Conservation (phyloP, 148 eudicot genomes). For the Vaccinium vitisidaea region DNA sequence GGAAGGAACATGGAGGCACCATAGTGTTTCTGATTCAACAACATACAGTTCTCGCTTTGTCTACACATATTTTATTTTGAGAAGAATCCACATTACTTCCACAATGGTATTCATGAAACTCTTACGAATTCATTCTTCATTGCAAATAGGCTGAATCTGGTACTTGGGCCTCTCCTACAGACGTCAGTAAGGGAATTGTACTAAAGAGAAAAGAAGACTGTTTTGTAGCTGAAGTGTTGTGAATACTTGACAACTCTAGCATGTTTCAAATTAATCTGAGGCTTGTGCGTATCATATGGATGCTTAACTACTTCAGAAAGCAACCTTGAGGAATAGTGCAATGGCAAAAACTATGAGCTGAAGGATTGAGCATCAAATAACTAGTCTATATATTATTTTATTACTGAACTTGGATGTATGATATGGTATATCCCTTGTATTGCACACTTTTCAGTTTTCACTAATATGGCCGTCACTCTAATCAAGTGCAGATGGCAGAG, state of each 20-base stretch:
- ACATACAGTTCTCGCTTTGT: neutral
- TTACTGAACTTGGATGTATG: neutral
- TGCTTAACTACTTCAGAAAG: neutral
- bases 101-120: neutral
- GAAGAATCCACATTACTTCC: neutral
- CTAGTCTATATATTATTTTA: neutral
- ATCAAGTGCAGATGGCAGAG: slow-evolving; percentile 72
- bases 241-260: neutral
- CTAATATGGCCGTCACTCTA: slow-evolving; percentile 19
- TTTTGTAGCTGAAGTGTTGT: neutral
- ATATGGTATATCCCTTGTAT: neutral
- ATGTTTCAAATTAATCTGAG: neutral
- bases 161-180: neutral
- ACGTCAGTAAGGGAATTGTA: neutral
- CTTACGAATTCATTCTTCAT: neutral
- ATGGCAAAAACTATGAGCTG: neutral
- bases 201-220: neutral
- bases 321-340: neutral
- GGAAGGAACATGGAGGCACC: neutral
- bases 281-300: neutral
- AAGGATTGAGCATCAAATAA: neutral
- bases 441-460: slow-evolving; percentile 6
- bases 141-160: neutral
- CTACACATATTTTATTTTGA: neutral
- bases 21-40: neutral